A percentile compares a stretch with the other conserved stretches of the same genome.
Evolutionary conservation across 306 rosid species (phyloP).

Genomic region (Quercus mongolica): DNA sequence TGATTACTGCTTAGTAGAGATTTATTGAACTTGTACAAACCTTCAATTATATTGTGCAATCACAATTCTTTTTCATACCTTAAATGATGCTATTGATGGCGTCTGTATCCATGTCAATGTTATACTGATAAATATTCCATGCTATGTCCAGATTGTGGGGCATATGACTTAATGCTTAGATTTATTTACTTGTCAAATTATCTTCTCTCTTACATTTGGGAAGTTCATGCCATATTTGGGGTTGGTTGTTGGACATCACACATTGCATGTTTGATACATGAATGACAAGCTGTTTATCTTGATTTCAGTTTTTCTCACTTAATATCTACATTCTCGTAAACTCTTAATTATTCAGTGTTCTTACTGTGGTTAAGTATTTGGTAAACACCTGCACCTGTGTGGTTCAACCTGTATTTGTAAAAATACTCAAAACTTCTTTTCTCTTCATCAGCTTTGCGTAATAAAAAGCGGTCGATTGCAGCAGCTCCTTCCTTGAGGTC

Average conservation of each 20-base stretch:
- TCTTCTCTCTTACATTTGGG: neutral
- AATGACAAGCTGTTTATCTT: neutral
- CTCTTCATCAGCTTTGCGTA: conserved; percentile 46
- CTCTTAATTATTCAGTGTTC: neutral
- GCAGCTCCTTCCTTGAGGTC: conserved; percentile 84
- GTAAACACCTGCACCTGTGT: neutral
- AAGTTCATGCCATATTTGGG: neutral
- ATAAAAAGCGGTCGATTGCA: conserved; percentile 63
- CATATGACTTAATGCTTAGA: neutral
- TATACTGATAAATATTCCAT: neutral
- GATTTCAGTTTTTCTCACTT: neutral
- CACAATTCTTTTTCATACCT: neutral
- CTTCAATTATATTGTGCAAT: too few species aligned
- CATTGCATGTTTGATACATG: neutral
- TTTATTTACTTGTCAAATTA: neutral
- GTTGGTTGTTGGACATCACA: neutral
- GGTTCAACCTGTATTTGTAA: neutral
- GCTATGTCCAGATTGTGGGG: too few species aligned
- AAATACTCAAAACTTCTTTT: neutral
- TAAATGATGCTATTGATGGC: neutral
- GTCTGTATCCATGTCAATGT: neutral
- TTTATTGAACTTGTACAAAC: neutral
- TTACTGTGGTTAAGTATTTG: too few species aligned
- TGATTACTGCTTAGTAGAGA: neutral
- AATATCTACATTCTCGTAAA: neutral